Percentiles rank a stretch among this genome's conserved stretches.
Evolutionary conservation across 2,329 filamentous ascomycete genomes (phyloP).

Genomic region (Botrytis cinerea): DNA sequence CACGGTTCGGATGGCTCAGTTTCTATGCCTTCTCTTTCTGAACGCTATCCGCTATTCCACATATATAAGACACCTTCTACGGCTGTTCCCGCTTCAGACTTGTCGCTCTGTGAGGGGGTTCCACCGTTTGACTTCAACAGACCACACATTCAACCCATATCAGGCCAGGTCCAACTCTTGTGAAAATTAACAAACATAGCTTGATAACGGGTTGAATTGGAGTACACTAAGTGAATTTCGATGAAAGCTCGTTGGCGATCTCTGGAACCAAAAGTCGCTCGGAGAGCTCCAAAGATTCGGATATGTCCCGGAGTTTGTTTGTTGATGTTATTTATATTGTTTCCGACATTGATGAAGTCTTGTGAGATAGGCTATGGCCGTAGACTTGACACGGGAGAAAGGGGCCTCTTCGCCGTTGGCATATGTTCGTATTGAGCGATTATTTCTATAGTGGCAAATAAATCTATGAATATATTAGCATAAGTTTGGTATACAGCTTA

Average conservation of each 20-base stretch:
- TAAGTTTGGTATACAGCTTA: background rate
- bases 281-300: background rate
- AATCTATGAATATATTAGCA: slow-evolving; percentile 49
- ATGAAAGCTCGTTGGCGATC: background rate
- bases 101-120: background rate
- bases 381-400: slow-evolving; percentile 85
- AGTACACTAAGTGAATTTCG: background rate
- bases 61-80: background rate
- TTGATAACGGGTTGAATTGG: background rate
- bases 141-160: background rate
- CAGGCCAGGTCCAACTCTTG: background rate
- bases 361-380: background rate
- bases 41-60: background rate
- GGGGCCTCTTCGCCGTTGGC: slow-evolving; percentile 91
- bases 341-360: background rate
- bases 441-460: slow-evolving; percentile 80
- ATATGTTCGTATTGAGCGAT: slow-evolving; percentile 77
- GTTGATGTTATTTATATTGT: background rate
- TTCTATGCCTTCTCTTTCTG: background rate
- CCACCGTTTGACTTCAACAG: background rate
- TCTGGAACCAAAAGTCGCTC: background rate
- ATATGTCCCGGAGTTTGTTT: background rate
- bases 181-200: background rate
- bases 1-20: background rate
- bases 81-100: background rate